phyloP scores from a whole-genome alignment of 805 yeast genomes.

The Starmera dryadoides region DNA sequence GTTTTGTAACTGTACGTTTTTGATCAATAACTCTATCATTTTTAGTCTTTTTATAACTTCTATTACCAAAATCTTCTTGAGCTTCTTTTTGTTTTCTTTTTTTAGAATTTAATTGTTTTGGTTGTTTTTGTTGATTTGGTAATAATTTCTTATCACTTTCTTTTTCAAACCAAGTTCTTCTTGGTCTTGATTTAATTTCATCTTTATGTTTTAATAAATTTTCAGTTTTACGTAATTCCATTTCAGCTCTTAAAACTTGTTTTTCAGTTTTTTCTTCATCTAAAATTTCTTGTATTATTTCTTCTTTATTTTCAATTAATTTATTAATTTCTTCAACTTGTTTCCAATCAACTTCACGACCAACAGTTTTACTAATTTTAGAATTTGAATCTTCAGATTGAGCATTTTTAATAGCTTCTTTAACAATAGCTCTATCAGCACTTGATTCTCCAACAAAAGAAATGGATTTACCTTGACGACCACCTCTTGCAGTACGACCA shows the following conservation, averaged over 20 bases:
- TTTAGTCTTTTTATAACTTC: conserved; percentile 77
- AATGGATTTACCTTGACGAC: conserved; percentile 89
- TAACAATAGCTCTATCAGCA: conserved; percentile 86
- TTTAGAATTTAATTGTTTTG: conserved; percentile 51
- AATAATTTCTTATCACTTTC: conserved; percentile 32
- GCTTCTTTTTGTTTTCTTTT: conserved; percentile 69
- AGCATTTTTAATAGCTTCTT: conserved; percentile 73
- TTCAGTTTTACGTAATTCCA: conserved; percentile 81
- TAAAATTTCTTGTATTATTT: conserved; percentile 64
- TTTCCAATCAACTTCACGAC: conserved; percentile 87
- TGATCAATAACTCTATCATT: conserved; percentile 54
- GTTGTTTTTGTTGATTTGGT: conserved; percentile 26
- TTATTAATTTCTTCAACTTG: conserved; percentile 66
- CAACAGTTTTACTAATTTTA: conserved; percentile 57
- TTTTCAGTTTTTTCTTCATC: conserved; percentile 87
- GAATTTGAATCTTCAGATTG: conserved; percentile 28
- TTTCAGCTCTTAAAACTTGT: conserved; percentile 81
- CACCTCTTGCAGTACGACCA: conserved; percentile 99
- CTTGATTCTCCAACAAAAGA: conserved; percentile 90
- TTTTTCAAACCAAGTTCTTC: conserved; percentile 92
- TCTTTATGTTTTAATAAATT: conserved; percentile 72
- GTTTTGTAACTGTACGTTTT: conserved; percentile 30
- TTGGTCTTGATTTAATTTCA: conserved; percentile 86
- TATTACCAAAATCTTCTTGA: conserved; percentile 39
- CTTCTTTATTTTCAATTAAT: conserved; percentile 52